Percentiles rank a stretch among this genome's conserved stretches.
phyloP scores from a whole-genome alignment of 2,329 filamentous ascomycete genomes.

The Sclerotiophoma versabilis region DNA sequence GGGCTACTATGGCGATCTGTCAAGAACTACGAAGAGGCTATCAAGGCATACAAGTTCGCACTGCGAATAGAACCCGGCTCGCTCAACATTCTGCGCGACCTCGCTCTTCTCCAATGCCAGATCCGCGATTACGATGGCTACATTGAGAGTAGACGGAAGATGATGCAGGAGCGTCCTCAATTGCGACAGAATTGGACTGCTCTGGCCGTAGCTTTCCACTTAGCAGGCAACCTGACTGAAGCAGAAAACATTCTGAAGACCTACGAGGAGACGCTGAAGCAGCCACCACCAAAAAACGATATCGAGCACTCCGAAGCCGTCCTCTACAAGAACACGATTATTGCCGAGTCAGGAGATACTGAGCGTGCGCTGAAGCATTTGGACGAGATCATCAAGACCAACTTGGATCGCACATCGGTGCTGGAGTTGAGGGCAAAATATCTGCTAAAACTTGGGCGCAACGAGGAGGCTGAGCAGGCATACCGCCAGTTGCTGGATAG shows the following conservation, averaged over 20 bases:
- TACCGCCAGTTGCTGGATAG: slow-evolving; percentile 83
- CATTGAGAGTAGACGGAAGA: slow-evolving; percentile 83
- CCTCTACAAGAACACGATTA: slow-evolving; percentile 94
- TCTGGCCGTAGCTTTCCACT: slow-evolving; percentile 90
- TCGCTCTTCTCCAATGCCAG: slow-evolving; percentile 92
- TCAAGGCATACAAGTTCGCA: slow-evolving; percentile 98
- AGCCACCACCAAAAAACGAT: slow-evolving; percentile 76
- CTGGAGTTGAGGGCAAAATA: slow-evolving; percentile 89
- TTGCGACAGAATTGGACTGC: slow-evolving; percentile 96
- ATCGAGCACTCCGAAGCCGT: slow-evolving; percentile 93
- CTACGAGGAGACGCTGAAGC: slow-evolving; percentile 92
- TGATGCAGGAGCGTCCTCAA: slow-evolving; percentile 84
- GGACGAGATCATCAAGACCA: slow-evolving; percentile 76
- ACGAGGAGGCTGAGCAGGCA: slow-evolving; percentile 80
- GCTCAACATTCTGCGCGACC: slow-evolving; percentile 88
- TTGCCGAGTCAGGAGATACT: slow-evolving; percentile 85
- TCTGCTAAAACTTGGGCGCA: slow-evolving; percentile 76
- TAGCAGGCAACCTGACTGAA: slow-evolving; percentile 82
- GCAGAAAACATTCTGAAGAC: slow-evolving; percentile 91
- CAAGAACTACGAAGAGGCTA: slow-evolving; percentile 98
- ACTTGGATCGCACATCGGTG: slow-evolving; percentile 82
- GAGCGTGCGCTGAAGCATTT: slow-evolving; percentile 87
- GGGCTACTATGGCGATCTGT: slow-evolving; percentile 89
- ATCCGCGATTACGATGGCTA: slow-evolving; percentile 97
- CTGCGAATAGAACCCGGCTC: slow-evolving; percentile 93